Conservation (phyloP, 2,329 filamentous ascomycete genomes). For the Calycina marina region DNA sequence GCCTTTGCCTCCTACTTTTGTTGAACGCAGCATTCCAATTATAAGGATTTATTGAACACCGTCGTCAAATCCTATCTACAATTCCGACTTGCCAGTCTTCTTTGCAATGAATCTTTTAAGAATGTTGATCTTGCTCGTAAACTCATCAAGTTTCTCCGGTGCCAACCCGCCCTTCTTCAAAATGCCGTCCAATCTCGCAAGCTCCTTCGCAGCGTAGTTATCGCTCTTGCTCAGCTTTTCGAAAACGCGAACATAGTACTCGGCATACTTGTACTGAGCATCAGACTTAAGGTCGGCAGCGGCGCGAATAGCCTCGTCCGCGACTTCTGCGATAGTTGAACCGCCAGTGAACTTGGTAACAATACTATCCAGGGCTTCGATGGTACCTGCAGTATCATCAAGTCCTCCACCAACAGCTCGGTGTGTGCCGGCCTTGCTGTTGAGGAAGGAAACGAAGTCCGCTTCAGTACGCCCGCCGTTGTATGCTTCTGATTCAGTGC, state of each 20-base stretch:
- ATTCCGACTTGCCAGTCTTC: slow-evolving; percentile 44
- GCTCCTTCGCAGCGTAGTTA: slow-evolving; percentile 73
- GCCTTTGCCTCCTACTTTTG: no score
- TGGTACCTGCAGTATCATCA: slow-evolving; percentile 64
- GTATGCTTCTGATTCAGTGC: slow-evolving; percentile 58
- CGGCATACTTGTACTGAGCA: slow-evolving; percentile 59
- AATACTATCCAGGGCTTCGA: slow-evolving; percentile 62
- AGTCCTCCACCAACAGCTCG: slow-evolving; percentile 70
- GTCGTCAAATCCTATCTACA: slow-evolving; percentile 28
- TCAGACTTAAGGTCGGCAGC: slow-evolving; percentile 48
- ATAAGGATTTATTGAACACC: no score
- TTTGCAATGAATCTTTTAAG: slow-evolving; percentile 60
- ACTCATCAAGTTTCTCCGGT: slow-evolving; percentile 75
- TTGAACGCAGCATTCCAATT: no score
- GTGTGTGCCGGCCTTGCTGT: slow-evolving; percentile 79
- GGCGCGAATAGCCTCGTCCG: slow-evolving; percentile 57
- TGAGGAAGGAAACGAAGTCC: slow-evolving; percentile 68
- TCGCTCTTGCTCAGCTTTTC: slow-evolving; percentile 70
- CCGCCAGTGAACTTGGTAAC: slow-evolving; percentile 57
- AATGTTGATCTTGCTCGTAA: slow-evolving; percentile 78
- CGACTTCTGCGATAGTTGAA: slow-evolving; percentile 43
- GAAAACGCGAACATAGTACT: slow-evolving; percentile 89
- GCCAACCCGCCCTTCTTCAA: slow-evolving; percentile 77
- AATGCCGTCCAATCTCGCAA: slow-evolving; percentile 63
- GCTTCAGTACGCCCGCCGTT: slow-evolving; percentile 61